Evolutionary conservation across 257 asterid genomes (phyloP).

Genomic region (Solanum bukasovii): DNA sequence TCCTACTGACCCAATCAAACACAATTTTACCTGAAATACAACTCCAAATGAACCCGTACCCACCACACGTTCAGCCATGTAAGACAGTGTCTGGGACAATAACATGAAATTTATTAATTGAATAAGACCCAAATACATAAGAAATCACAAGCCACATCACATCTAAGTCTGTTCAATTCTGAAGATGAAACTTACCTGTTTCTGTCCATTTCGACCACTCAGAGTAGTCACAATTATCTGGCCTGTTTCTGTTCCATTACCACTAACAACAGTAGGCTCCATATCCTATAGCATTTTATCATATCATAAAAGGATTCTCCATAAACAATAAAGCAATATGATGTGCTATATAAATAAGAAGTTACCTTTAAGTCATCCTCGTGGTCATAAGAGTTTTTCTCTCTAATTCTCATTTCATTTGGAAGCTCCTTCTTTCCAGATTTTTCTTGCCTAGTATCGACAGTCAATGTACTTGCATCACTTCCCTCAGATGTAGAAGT

Average conservation of each 20-base stretch:
- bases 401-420: constrained; percentile 28
- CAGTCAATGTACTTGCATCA: constrained; percentile 26
- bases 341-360: neutral
- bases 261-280: constrained; percentile 72
- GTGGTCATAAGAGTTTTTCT: constrained; percentile 18
- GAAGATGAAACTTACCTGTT: constrained; percentile 39
- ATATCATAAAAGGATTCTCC: neutral
- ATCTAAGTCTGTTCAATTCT: neutral
- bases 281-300: constrained; percentile 28
- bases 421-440: constrained; percentile 31
- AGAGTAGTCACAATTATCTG: constrained; percentile 74
- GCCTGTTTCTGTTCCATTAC: constrained; percentile 84
- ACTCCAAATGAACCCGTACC: constrained; percentile 87
- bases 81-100: constrained; percentile 59
- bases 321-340: neutral
- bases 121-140: neutral
- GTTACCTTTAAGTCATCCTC: constrained; percentile 53
- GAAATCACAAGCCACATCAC: neutral
- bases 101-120: neutral
- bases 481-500: constrained; percentile 25
- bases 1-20: neutral
- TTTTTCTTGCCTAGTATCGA: constrained; percentile 19
- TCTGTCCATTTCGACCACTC: constrained; percentile 66
- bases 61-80: constrained; percentile 83
- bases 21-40: constrained; percentile 56